Conservation (phyloP, 495 filamentous ascomycete genomes). For the Hypomontagnella submonticulosa region DNA sequence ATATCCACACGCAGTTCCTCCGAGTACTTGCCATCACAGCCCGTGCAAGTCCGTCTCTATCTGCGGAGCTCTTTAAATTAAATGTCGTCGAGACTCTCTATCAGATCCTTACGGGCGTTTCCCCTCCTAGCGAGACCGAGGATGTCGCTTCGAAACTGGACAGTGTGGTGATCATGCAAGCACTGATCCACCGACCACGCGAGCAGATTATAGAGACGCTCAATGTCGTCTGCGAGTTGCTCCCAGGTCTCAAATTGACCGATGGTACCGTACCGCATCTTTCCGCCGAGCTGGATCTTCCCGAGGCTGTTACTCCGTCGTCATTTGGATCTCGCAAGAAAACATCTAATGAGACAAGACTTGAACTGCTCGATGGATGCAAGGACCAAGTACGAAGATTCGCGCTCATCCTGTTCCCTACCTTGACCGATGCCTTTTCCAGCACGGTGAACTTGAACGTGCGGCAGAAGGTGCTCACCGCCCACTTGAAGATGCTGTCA, state of each 20-base stretch:
- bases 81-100: constrained; percentile 98
- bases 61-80: constrained; percentile 93
- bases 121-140: constrained; percentile 81
- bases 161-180: constrained; percentile 98
- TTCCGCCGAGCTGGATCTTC: constrained; percentile 37
- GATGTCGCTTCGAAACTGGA: constrained; percentile 91
- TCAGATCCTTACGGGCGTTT: constrained; percentile 96
- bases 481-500: constrained; percentile 98
- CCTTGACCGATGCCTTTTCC: constrained; percentile 95
- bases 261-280: constrained; percentile 51
- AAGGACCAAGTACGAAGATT: constrained; percentile 89
- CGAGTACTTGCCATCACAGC: constrained; percentile 88
- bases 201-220: constrained; percentile 98
- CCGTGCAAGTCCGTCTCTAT: constrained; percentile 85
- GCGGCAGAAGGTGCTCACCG: constrained; percentile 94
- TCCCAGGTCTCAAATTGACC: constrained; percentile 73
- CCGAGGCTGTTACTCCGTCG: constrained; percentile 51
- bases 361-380: constrained; percentile 80
- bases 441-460: constrained; percentile 98
- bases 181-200: constrained; percentile 93
- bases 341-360: constrained; percentile 77
- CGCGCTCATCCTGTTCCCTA: constrained; percentile 93
- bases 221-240: constrained; percentile 96
- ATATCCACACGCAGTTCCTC: constrained; percentile 97
- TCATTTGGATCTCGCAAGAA: constrained; percentile 61